A percentile compares a stretch with the other conserved stretches of the same genome.
These are phyloP conservation scores for Penicillium cosmopolitanum DNA, from an alignment of 495 filamentous ascomycete genomes.

Conservation along the genomic window DNA sequence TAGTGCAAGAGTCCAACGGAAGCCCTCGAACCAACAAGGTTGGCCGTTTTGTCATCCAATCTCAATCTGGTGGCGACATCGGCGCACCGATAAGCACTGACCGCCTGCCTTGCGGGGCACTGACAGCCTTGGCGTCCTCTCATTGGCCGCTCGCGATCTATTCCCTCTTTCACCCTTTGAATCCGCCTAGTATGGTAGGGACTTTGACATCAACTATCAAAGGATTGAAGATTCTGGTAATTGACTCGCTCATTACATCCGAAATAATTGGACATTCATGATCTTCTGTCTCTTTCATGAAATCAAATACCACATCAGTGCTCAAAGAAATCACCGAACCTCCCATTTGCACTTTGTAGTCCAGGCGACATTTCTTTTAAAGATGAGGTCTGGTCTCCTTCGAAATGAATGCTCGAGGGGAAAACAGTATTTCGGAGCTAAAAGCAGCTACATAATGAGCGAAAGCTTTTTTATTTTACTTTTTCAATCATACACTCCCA, in stretches of 20 bases:
- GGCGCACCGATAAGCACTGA: slow-evolving; percentile 38
- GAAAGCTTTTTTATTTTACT: too few species aligned
- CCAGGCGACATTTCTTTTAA: not conserved
- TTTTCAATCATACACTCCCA: too few species aligned
- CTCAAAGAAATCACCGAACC: not conserved
- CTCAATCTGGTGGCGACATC: slow-evolving; percentile 40
- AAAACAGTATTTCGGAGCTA: too few species aligned
- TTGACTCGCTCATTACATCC: too few species aligned
- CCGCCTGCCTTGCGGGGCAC: slow-evolving; percentile 22
- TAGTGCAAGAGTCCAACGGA: slow-evolving; percentile 13
- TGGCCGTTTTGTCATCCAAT: slow-evolving; percentile 41
- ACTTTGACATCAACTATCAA: not conserved
- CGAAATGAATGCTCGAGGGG: not conserved
- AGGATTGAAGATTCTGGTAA: too few species aligned
- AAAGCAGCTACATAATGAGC: too few species aligned
- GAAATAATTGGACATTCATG: too few species aligned
- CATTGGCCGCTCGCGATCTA: slow-evolving; percentile 21
- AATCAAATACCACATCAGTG: too few species aligned
- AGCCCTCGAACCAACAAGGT: slow-evolving; percentile 22
- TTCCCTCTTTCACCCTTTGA: not conserved
- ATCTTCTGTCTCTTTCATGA: too few species aligned
- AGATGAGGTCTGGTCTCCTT: not conserved
- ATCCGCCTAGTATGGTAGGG: too few species aligned
- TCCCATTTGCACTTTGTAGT: not conserved
- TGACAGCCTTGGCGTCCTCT: not conserved